These are phyloP conservation scores for Candida buenavistaensis DNA, from an alignment of 1,139 yeast genomes.

Conservation along the genomic window DNA sequence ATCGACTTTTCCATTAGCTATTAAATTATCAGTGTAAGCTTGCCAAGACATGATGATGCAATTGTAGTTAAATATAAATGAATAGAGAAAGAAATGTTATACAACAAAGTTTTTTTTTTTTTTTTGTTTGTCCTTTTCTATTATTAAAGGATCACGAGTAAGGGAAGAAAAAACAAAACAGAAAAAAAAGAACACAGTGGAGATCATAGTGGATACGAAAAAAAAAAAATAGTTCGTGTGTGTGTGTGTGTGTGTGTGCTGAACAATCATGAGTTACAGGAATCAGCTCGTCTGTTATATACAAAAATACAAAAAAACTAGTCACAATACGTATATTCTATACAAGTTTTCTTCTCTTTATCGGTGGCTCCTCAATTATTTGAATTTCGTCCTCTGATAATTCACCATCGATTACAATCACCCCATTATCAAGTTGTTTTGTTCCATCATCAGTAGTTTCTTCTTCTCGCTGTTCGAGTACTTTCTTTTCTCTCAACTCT, in stretches of 20 bases:
- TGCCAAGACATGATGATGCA: constrained; percentile 38
- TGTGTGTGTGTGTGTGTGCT: too few relatives aligned
- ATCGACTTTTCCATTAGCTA: constrained; percentile 84
- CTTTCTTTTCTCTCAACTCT: constrained; percentile 22
- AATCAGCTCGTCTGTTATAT: too few relatives aligned
- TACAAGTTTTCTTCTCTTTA: constrained; percentile 1
- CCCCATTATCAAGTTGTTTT: constrained; percentile 17
- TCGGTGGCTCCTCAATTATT: constrained; percentile 11
- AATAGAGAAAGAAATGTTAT: constrained; percentile 1
- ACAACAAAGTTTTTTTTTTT: too few relatives aligned
- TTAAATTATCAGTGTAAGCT: constrained; percentile 93
- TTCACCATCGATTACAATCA: constrained; percentile 11
- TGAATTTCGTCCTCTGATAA: constrained; percentile 5
- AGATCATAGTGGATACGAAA: too few relatives aligned
- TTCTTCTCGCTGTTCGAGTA: constrained; percentile 1
- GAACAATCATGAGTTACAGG: too few relatives aligned
- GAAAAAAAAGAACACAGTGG: constrained; percentile 1
- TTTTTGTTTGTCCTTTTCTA: too few relatives aligned
- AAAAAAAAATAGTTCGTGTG: too few relatives aligned
- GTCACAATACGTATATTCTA: background rate
- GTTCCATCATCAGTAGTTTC: constrained; percentile 7
- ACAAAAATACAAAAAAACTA: too few relatives aligned
- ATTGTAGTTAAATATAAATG: background rate
- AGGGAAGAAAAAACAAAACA: constrained; percentile 1
- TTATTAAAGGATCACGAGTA: background rate